Evolutionary conservation across 2,329 filamentous ascomycete species (phyloP), one percentile per base, ranked within the genome.

Genomic region (Pseudopyricularia cyperi): DNA sequence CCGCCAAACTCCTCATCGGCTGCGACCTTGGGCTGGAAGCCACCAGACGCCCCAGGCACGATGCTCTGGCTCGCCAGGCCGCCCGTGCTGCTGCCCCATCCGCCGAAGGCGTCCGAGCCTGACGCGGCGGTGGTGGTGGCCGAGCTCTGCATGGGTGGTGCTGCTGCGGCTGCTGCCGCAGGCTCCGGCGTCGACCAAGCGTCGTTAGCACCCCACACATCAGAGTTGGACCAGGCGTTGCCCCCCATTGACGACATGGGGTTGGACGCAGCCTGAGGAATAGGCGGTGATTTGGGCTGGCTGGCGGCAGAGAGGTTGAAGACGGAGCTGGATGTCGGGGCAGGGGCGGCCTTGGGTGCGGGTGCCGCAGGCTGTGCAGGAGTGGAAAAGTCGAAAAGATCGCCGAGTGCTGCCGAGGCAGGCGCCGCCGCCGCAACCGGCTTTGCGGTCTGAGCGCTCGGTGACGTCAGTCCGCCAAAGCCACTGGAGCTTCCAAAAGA

Each of bases 1-100:
- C 91, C 90, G 19, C 91, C 91, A 70, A 96, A 97, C 63, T 97
- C 91, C 66, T 97, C 91, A 60, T 97, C 91, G 0, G 87, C 85
- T 34, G 86, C 77, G 2, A 95, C 86, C 61, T 85, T 83, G 24
- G 87, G 82, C 39, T 73, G 70, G 66, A 87, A 85, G 6, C 84
- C 84, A 24, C 84, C 83, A 58, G 76, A 76, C 0, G 77, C 71
- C 1, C 79, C 77, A 2, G 78, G 77, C 19, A 84, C 73, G 63
- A 83, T 80, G 49, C 79, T 76, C 55, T 79, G 75, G 59, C 63
- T 77, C 39, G 78, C 74, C 57, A 83, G 73, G 28, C 65, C 64
- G 52, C 61, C 62, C 22, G 51, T 51, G 54, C 54, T 54, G 52
- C 52, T 50, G 30, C 49, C 53, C 17, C 37, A 46, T 17, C 50